These are phyloP conservation scores for Collybia mongolica DNA, from an alignment of 768 basidiomycete species.

Conservation along the genomic window DNA sequence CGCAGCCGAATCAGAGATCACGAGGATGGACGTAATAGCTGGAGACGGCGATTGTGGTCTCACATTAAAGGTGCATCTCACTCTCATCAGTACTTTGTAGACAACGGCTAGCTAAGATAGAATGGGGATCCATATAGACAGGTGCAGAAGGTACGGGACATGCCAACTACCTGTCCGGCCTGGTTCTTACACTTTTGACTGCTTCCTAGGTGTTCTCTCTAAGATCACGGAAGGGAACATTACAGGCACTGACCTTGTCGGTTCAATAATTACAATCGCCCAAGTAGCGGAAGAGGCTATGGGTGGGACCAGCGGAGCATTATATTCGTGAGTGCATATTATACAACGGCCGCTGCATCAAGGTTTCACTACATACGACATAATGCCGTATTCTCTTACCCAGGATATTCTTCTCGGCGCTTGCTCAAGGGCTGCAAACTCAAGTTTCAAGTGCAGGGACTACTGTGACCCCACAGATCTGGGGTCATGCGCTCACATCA, in stretches of 20 bases:
- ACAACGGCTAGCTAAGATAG: neutral
- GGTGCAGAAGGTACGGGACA: conserved; percentile 64
- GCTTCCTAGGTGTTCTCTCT: conserved; percentile 53
- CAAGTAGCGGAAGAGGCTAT: conserved; percentile 78
- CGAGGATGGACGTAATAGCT: conserved; percentile 85
- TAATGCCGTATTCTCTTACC: neutral
- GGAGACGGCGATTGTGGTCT: conserved; percentile 80
- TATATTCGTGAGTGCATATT: conserved; percentile 72
- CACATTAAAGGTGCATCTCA: conserved; percentile 40
- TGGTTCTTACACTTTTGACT: neutral
- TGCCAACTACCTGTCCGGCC: neutral
- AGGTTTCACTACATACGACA: neutral
- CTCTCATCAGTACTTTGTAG: neutral
- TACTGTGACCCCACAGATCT: conserved; percentile 49
- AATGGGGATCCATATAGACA: conserved; percentile 30
- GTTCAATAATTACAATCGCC: conserved; percentile 65
- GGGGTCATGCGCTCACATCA: conserved; percentile 56
- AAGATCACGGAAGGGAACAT: conserved; percentile 56
- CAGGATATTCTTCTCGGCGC: conserved; percentile 89
- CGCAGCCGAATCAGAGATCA: conserved; percentile 84
- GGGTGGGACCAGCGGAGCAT: conserved; percentile 89
- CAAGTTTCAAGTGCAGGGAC: conserved; percentile 24
- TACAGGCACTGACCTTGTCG: conserved; percentile 61
- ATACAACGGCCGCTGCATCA: neutral
- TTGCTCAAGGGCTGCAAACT: conserved; percentile 69